A percentile compares a stretch with the other conserved stretches of the same genome.
These are phyloP conservation scores for Lolium perenne DNA, from an alignment of 176 grass and related monocot genomes.

Conservation along the genomic window DNA sequence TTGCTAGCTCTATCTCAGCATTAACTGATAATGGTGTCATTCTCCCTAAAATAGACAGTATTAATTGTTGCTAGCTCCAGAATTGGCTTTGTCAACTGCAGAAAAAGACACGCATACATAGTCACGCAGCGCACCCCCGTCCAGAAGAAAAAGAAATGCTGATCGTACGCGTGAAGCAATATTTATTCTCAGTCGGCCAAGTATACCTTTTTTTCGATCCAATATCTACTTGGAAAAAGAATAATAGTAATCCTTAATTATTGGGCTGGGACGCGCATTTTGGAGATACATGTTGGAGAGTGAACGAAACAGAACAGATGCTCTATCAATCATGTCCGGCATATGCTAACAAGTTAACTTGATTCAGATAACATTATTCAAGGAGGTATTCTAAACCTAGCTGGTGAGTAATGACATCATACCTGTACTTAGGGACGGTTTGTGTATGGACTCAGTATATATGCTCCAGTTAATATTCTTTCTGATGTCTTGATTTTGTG, in stretches of 20 bases:
- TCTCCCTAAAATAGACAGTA: not conserved
- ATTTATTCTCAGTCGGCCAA: not conserved
- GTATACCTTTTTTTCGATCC: not conserved
- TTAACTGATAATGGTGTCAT: not conserved
- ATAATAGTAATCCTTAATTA: not conserved
- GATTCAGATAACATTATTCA: constrained; percentile 2
- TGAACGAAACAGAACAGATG: not conserved
- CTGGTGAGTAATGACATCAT: not conserved
- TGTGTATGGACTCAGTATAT: not conserved
- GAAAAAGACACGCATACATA: not conserved
- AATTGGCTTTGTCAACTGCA: not conserved
- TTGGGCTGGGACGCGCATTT: not conserved
- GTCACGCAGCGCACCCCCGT: not conserved
- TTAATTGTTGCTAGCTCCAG: not conserved
- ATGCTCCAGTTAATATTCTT: not conserved
- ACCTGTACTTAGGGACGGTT: not conserved
- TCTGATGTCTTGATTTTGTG: not conserved
- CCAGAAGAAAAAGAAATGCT: not conserved
- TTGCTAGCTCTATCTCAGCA: not conserved
- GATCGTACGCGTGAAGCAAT: not conserved
- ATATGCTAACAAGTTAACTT: not conserved
- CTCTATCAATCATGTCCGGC: not conserved
- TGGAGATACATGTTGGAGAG: not conserved
- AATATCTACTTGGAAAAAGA: not conserved
- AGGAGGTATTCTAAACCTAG: not conserved